These are phyloP conservation scores for Fusarium dlaminii DNA, from an alignment of 2,329 filamentous ascomycete genomes.

Conservation along the genomic window DNA sequence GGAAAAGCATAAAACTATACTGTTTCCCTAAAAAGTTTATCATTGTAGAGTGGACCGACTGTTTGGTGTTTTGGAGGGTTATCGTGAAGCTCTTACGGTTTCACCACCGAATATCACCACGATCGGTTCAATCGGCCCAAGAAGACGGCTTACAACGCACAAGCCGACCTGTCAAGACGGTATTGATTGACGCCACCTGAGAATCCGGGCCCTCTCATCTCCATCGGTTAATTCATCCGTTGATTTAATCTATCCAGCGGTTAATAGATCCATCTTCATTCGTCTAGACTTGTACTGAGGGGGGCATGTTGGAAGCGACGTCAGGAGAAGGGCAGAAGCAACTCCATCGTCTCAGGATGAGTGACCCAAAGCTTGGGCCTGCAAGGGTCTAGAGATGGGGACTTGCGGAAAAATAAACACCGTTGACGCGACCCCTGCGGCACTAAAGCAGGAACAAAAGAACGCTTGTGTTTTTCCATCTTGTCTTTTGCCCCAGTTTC, in stretches of 20 bases:
- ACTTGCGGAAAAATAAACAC: slow-evolving; percentile 30
- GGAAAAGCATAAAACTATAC: not conserved
- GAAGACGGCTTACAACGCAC: not conserved
- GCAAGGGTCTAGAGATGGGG: not conserved
- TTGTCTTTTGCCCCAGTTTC: slow-evolving; percentile 28
- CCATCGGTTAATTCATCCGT: not conserved
- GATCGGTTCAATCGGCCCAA: not conserved
- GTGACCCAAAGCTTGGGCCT: not conserved
- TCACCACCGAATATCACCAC: not conserved
- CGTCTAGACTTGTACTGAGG: not conserved
- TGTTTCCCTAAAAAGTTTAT: not conserved
- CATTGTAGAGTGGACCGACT: not conserved
- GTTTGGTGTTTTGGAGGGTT: not conserved
- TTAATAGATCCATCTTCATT: not conserved
- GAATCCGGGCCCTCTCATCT: not conserved
- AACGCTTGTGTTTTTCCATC: slow-evolving; percentile 16
- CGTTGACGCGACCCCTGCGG: slow-evolving; percentile 1
- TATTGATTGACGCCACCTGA: slow-evolving; percentile 5
- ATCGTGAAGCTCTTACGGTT: not conserved
- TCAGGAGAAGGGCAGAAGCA: not conserved
- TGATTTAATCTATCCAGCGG: not conserved
- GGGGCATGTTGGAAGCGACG: not conserved
- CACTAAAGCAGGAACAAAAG: slow-evolving; percentile 37
- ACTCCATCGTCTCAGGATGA: slow-evolving; percentile 2
- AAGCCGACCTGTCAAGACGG: not conserved